Conservation (phyloP, 2,329 filamentous ascomycete species). For the Diaporthe velutina region DNA sequence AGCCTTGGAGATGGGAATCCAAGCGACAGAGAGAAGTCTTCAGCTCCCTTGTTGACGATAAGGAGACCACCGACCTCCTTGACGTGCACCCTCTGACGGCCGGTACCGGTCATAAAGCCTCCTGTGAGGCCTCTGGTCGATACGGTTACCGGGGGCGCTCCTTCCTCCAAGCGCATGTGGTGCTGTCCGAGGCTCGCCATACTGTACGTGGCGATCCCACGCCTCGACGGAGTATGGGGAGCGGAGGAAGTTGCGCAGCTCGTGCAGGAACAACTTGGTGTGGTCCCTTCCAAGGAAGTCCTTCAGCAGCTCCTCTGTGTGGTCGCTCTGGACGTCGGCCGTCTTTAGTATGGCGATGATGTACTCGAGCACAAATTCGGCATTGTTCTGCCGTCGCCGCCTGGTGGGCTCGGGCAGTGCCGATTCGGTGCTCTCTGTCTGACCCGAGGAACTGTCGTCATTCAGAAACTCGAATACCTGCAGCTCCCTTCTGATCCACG, state of each 20-base stretch:
- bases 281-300: constrained; percentile 84
- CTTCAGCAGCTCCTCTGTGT: constrained; percentile 82
- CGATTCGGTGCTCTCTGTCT: constrained; percentile 12
- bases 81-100: not conserved
- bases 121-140: constrained; percentile 16
- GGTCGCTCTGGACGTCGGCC: constrained; percentile 83
- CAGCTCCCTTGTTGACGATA: constrained; percentile 28
- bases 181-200: constrained; percentile 52
- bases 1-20: not conserved
- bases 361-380: constrained; percentile 89
- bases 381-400: constrained; percentile 66
- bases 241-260: constrained; percentile 84
- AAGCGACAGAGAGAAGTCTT: not conserved
- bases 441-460: constrained; percentile 47
- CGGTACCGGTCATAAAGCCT: constrained; percentile 35
- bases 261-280: constrained; percentile 84
- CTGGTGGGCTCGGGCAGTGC: constrained; percentile 44
- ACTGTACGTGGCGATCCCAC: constrained; percentile 88
- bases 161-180: not conserved
- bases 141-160: not conserved
- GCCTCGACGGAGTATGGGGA: constrained; percentile 80
- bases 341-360: constrained; percentile 86
- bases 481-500: constrained; percentile 87
- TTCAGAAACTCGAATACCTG: constrained; percentile 82
- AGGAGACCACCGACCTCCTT: constrained; percentile 25